Evolutionary conservation across 2,329 filamentous ascomycete species (phyloP).

Genomic region (Paraphoma chrysanthemicola): DNA sequence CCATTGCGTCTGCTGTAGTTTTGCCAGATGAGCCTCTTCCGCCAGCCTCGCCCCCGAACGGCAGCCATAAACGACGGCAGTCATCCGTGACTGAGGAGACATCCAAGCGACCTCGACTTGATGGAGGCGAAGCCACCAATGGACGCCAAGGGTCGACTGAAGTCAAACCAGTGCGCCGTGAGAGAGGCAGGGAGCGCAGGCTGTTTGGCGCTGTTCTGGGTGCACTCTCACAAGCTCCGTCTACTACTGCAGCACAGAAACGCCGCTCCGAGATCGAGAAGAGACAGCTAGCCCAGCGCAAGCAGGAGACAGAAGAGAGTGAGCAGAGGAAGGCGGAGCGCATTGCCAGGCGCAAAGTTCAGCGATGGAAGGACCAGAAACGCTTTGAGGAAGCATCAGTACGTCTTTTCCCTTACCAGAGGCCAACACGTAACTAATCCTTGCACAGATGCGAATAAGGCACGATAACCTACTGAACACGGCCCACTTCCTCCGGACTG

Average conservation of each 20-base stretch:
- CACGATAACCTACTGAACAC: slow-evolving; percentile 75
- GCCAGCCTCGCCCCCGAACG: slow-evolving; percentile 36
- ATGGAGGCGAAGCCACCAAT: slow-evolving; percentile 33
- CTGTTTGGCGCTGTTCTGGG: slow-evolving; percentile 84
- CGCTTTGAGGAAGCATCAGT: slow-evolving; percentile 80
- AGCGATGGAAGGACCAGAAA: slow-evolving; percentile 73
- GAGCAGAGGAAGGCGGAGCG: slow-evolving; percentile 71
- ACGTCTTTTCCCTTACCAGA: slow-evolving; percentile 40
- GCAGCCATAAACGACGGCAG: slow-evolving; percentile 58
- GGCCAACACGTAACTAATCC: slow-evolving; percentile 19
- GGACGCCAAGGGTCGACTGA: slow-evolving; percentile 29
- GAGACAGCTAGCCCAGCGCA: slow-evolving; percentile 77
- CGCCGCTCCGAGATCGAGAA: slow-evolving; percentile 81
- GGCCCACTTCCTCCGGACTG: slow-evolving; percentile 78
- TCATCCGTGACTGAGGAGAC: slow-evolving; percentile 60
- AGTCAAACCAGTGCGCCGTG: slow-evolving; percentile 53
- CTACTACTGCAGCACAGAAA: slow-evolving; percentile 64
- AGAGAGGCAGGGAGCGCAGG: slow-evolving; percentile 83
- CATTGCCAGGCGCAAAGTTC: slow-evolving; percentile 65
- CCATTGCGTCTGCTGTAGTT: slow-evolving; percentile 62
- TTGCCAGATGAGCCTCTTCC: slow-evolving; percentile 52
- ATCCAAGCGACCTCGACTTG: slow-evolving; percentile 61
- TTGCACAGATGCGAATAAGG: slow-evolving; percentile 71
- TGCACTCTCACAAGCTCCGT: slow-evolving; percentile 75
- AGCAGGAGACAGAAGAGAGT: slow-evolving; percentile 75